Percentiles rank a stretch among this genome's conserved stretches.
Evolutionary conservation across 805 yeast species (phyloP).

Genomic region (Candida gorgasii): DNA sequence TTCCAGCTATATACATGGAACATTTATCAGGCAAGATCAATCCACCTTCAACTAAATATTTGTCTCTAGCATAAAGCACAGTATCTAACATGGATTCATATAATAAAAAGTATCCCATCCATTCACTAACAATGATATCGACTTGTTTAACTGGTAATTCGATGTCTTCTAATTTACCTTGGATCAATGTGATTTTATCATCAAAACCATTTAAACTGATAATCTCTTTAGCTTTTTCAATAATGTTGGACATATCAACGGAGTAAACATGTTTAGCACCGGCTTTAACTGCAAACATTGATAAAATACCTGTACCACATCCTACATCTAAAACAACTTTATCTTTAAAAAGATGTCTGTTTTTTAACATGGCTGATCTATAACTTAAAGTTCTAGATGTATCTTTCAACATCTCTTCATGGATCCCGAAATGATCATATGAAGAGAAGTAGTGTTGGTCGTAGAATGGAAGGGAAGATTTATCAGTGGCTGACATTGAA

Average conservation of each 20-base stretch:
- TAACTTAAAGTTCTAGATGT: slow-evolving; percentile 88
- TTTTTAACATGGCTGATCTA: slow-evolving; percentile 88
- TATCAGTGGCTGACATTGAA: slow-evolving; percentile 64
- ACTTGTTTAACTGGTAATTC: slow-evolving; percentile 81
- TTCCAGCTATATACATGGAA: slow-evolving; percentile 82
- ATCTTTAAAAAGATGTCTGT: slow-evolving; percentile 85
- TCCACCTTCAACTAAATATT: slow-evolving; percentile 79
- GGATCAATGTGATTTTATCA: slow-evolving; percentile 82
- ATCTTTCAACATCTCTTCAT: slow-evolving; percentile 98
- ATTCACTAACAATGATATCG: slow-evolving; percentile 93
- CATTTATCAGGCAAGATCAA: slow-evolving; percentile 94
- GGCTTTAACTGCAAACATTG: slow-evolving; percentile 98
- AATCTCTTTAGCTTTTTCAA: slow-evolving; percentile 92
- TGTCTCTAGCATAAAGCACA: slow-evolving; percentile 91
- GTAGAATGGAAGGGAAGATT: slow-evolving; percentile 57
- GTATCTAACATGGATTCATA: slow-evolving; percentile 98
- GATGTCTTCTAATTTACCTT: slow-evolving; percentile 95
- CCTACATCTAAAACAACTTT: slow-evolving; percentile 97
- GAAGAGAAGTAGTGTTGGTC: slow-evolving; percentile 96
- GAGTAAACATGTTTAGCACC: slow-evolving; percentile 98
- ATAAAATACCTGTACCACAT: slow-evolving; percentile 96
- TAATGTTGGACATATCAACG: slow-evolving; percentile 95
- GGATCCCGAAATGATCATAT: slow-evolving; percentile 96
- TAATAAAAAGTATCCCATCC: slow-evolving; percentile 98
- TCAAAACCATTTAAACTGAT: slow-evolving; percentile 79